A percentile compares a stretch with the other conserved stretches of the same genome.
Conservation (phyloP, 2,329 filamentous ascomycete species). For the Lasiodiplodia theobromae region DNA sequence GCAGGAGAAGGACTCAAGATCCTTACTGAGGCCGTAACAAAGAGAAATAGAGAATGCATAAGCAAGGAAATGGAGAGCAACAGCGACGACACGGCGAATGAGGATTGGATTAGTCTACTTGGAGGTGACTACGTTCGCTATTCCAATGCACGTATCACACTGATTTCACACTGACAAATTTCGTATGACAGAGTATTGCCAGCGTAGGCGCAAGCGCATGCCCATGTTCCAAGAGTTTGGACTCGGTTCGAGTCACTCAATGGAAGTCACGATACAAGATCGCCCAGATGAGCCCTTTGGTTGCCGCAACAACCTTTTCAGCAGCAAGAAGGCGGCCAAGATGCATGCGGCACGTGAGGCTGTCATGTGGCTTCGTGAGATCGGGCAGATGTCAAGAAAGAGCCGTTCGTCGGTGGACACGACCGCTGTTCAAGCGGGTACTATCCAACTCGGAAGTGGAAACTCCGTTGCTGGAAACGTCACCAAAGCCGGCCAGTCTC, state of each 20-base stretch:
- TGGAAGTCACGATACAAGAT: slow-evolving; percentile 38
- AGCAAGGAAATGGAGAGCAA: slow-evolving; percentile 32
- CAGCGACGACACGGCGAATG: slow-evolving; percentile 32
- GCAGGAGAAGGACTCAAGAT: slow-evolving; percentile 41
- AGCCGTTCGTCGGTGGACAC: slow-evolving; percentile 42
- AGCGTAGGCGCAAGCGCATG: slow-evolving; percentile 35
- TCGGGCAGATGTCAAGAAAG: slow-evolving; percentile 42
- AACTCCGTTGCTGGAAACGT: too few species aligned
- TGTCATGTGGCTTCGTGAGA: slow-evolving; percentile 49
- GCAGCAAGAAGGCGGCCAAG: slow-evolving; percentile 51
- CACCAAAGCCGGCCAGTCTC: too few species aligned
- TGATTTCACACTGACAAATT: not conserved
- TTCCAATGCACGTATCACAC: not conserved
- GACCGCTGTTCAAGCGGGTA: not conserved
- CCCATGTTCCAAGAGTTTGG: slow-evolving; percentile 45
- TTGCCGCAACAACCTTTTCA: slow-evolving; percentile 40
- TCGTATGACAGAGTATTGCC: slow-evolving; percentile 40
- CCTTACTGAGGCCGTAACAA: slow-evolving; percentile 36
- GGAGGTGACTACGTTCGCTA: not conserved
- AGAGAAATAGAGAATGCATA: slow-evolving; percentile 35
- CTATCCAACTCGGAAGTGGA: too few species aligned
- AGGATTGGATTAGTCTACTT: slow-evolving; percentile 49
- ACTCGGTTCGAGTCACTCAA: slow-evolving; percentile 41
- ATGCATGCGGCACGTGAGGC: slow-evolving; percentile 50
- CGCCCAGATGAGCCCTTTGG: slow-evolving; percentile 44